Evolutionary conservation across 2,329 filamentous ascomycete genomes (phyloP).

Genomic region (Aspergillus tamarii): DNA sequence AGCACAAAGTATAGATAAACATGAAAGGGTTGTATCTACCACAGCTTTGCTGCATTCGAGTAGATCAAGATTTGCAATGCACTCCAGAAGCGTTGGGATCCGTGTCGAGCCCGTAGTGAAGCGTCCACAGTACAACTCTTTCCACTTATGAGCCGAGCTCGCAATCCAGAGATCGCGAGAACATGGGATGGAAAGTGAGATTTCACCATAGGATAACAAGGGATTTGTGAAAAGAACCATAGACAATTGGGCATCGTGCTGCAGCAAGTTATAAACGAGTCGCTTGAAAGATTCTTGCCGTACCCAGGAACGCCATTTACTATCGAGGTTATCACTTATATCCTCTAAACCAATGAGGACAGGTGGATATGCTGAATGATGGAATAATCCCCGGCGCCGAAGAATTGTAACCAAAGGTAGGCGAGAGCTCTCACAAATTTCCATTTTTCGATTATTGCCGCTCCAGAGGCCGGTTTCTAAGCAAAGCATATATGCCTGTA

Average conservation of each 20-base stretch:
- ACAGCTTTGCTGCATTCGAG: background rate
- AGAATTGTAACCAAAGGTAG: conserved; percentile 43
- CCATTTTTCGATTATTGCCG: conserved; percentile 42
- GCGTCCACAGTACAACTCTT: background rate
- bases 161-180: background rate
- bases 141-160: background rate
- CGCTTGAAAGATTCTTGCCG: background rate
- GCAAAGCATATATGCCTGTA: conserved; percentile 39
- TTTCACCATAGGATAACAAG: background rate
- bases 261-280: background rate
- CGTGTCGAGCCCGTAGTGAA: background rate
- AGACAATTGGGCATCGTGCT: background rate
- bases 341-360: background rate
- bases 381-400: conserved; percentile 38
- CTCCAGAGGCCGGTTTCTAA: conserved; percentile 44
- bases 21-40: conserved; percentile 20
- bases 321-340: background rate
- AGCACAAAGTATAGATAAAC: conserved; percentile 34
- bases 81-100: background rate
- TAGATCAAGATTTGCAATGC: background rate
- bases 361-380: conserved; percentile 21
- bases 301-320: background rate
- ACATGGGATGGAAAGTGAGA: background rate
- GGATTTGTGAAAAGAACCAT: background rate
- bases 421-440: conserved; percentile 46